Conservation (phyloP, 352 stramenopile species). For the Elongisporangium prolatum region DNA sequence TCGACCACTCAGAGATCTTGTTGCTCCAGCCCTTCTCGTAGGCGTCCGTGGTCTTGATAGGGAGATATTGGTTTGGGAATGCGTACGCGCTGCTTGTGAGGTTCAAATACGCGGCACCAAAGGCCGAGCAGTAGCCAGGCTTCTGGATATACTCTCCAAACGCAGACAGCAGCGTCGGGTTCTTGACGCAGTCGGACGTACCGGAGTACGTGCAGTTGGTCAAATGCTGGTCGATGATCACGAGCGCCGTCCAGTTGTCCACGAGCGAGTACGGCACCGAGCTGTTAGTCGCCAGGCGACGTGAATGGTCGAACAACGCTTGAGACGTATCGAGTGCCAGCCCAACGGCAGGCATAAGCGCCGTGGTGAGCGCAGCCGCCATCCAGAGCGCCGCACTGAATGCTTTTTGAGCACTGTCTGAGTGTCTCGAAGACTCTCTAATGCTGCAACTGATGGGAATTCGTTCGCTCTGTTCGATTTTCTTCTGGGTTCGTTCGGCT, state of each 20-base stretch:
- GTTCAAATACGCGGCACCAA: conserved; percentile 63
- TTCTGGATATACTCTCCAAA: conserved; percentile 53
- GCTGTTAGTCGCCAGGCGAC: conserved; percentile 10
- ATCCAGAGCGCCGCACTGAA: conserved; percentile 23
- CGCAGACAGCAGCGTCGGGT: conserved; percentile 37
- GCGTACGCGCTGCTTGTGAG: conserved; percentile 21
- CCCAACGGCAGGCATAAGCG: conserved; percentile 23
- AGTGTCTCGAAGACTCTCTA: neutral
- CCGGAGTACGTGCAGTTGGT: conserved; percentile 69
- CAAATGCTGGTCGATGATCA: conserved; percentile 33
- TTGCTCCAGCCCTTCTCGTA: conserved; percentile 54
- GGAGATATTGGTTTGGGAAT: conserved; percentile 55
- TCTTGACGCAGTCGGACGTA: conserved; percentile 47
- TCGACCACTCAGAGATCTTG: conserved; percentile 66
- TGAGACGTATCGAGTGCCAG: neutral
- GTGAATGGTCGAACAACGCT: neutral
- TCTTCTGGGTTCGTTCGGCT: conserved; percentile 9
- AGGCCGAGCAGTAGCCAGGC: conserved; percentile 44
- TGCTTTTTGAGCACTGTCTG: neutral
- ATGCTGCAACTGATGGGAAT: neutral
- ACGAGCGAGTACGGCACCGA: conserved; percentile 27
- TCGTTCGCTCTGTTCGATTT: conserved; percentile 1
- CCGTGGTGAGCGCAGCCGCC: conserved; percentile 30
- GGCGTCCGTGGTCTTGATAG: conserved; percentile 53
- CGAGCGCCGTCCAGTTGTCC: conserved; percentile 30